phyloP scores from a whole-genome alignment of 805 yeast species.

The Kuraishia cidri region DNA sequence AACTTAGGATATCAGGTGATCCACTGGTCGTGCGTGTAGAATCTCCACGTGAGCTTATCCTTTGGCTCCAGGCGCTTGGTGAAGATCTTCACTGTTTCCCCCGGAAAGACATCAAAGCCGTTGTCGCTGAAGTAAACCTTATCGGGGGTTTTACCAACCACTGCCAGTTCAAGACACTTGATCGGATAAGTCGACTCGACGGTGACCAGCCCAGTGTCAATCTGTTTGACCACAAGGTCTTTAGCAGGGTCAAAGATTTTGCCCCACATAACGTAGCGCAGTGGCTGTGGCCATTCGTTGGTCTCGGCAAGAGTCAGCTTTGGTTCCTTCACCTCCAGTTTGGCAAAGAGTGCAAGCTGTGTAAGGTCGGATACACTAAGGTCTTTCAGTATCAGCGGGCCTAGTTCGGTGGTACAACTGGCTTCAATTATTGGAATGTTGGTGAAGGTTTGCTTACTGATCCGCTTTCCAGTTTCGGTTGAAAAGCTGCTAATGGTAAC shows the following conservation, averaged over 20 bases:
- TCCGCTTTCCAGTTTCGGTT: no score
- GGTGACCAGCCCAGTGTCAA: background rate
- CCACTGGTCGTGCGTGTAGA: background rate
- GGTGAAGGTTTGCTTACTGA: no score
- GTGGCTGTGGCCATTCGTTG: constrained; percentile 48
- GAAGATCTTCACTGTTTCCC: background rate
- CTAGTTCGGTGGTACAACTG: constrained; percentile 4
- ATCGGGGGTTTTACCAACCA: constrained; percentile 9
- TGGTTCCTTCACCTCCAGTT: no score
- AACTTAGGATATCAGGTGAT: no score
- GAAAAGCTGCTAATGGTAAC: no score
- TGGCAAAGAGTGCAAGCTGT: no score
- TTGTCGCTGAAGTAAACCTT: constrained; percentile 27
- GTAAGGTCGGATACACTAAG: no score
- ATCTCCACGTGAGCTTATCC: background rate
- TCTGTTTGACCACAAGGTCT: background rate
- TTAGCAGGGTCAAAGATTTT: constrained; percentile 10
- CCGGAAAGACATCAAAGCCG: constrained; percentile 37
- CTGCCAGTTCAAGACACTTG: constrained; percentile 29
- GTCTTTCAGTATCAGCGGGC: background rate
- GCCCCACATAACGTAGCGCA: constrained; percentile 26
- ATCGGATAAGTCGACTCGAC: constrained; percentile 25
- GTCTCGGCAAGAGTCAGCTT: no score
- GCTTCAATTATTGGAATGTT: constrained; percentile 8
- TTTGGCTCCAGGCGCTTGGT: background rate